A percentile compares a stretch with the other conserved stretches of the same genome.
These are phyloP conservation scores for Xylaria sp. DNA, from an alignment of 495 filamentous ascomycete genomes.

Conservation along the genomic window DNA sequence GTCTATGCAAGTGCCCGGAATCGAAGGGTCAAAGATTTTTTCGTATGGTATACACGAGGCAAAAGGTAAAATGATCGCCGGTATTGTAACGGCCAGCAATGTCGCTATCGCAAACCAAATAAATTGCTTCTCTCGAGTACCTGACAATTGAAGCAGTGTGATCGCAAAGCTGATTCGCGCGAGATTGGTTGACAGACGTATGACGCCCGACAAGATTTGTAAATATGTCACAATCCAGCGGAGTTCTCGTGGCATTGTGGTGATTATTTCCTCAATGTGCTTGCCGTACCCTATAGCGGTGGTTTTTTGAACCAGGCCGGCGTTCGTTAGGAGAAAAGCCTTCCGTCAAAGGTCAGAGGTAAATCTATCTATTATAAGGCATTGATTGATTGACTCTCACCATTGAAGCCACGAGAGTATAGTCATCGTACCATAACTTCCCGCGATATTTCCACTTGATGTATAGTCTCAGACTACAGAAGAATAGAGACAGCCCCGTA, in stretches of 20 bases:
- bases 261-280: neutral
- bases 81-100: neutral
- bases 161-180: conserved; percentile 18
- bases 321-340: conserved; percentile 9
- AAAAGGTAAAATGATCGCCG: conserved; percentile 21
- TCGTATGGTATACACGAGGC: conserved; percentile 10
- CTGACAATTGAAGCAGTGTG: conserved; percentile 12
- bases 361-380: too few relatives aligned
- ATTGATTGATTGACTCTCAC: neutral
- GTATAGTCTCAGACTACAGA: conserved; percentile 8
- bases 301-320: conserved; percentile 8
- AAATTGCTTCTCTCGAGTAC: conserved; percentile 4
- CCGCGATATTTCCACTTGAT: conserved; percentile 25
- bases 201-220: conserved; percentile 6
- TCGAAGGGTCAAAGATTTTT: conserved; percentile 8
- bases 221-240: conserved; percentile 14
- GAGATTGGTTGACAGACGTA: conserved; percentile 17
- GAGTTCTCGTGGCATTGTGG: neutral
- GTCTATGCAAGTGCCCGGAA: conserved; percentile 14
- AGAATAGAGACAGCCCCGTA: neutral
- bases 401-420: conserved; percentile 9
- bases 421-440: conserved; percentile 21
- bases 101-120: conserved; percentile 13
- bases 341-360: neutral
- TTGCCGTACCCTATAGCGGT: neutral